phyloP scores from a whole-genome alignment of 345 rosid species.

The Gossypium arboreum region DNA sequence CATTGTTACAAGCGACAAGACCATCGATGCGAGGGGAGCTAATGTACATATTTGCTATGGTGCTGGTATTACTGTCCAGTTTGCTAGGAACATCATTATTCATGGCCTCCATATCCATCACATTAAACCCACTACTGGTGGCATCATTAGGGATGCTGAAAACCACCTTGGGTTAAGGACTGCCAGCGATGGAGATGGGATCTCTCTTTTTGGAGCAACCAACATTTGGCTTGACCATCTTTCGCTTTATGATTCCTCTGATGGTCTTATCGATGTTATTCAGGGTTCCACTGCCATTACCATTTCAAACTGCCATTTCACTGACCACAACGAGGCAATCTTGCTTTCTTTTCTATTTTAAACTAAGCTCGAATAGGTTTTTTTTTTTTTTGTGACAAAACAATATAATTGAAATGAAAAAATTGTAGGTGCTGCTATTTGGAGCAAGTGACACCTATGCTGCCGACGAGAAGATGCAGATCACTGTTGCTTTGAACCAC shows the following conservation, averaged over 20 bases:
- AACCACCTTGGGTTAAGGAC: neutral
- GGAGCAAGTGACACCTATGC: neutral
- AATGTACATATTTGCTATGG: neutral
- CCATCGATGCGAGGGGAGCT: neutral
- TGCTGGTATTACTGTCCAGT: neutral
- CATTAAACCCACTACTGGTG: neutral
- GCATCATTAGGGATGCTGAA: neutral
- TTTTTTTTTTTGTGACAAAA: no score
- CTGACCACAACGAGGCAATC: neutral
- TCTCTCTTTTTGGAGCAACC: neutral
- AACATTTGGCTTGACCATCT: neutral
- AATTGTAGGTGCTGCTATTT: neutral
- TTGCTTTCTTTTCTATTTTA: no score
- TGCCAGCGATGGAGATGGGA: neutral
- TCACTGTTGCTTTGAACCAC: neutral
- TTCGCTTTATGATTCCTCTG: neutral
- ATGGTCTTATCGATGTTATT: neutral
- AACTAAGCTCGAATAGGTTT: no score
- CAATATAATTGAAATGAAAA: no score
- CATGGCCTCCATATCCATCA: neutral
- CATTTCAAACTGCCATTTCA: neutral
- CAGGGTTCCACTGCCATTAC: neutral
- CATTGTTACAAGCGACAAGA: neutral
- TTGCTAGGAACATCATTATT: neutral
- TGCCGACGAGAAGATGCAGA: neutral